Base-by-base conservation (phyloP, 306 rosid genomes). In the Pterocarpus macrocarpus region DNA sequence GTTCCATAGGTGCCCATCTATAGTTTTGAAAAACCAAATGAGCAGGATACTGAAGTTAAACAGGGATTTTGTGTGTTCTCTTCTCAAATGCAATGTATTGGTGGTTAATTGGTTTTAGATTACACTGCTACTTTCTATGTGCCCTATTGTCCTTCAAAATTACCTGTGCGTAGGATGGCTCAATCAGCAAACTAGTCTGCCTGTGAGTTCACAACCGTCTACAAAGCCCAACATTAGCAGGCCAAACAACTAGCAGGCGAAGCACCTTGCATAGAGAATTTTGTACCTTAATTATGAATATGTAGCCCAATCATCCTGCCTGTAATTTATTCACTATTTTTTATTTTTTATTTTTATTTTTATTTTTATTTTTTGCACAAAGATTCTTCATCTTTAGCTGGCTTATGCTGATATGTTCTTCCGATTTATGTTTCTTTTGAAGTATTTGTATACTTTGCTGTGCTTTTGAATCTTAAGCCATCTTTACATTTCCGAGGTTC, bases 381-480 rank as follows among this genome's bases (percentile, higher is more conserved):
- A 17, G 4, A 50, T 47, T 66, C 55, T 83, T 64, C n/a, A 14
- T 30, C 32, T 65, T 22, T 22, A 22, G 28, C 28, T 22, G n/a
- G 4, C 35, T 72, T 64, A 41, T 56, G 71, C 71, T 30, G 75
- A 35, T 67, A 45, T 36, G 38, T 71, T 57, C 55, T 67, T 62
- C 36, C 1, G 30, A 44, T 77, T 71, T 77, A 76, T 85, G 47
- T 43, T 55, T 80, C 32, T 16, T 22, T n/a, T 71, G 33, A 66
- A 65, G 11, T 71, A 57, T 57, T 16, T 62, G 47, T 59, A 43
- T 64, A 39, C 35, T 55, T 13, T 22, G 13, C 7, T 69, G 4
- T 22, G 55, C 15, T 76, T 76, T 44, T 15, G 56, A 32, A 57
- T 39, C 47, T 35, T 62, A 38, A 64, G 73, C 59, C 28, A 3